Conservation (phyloP, 257 asterid species). For the Solanum okadae region DNA sequence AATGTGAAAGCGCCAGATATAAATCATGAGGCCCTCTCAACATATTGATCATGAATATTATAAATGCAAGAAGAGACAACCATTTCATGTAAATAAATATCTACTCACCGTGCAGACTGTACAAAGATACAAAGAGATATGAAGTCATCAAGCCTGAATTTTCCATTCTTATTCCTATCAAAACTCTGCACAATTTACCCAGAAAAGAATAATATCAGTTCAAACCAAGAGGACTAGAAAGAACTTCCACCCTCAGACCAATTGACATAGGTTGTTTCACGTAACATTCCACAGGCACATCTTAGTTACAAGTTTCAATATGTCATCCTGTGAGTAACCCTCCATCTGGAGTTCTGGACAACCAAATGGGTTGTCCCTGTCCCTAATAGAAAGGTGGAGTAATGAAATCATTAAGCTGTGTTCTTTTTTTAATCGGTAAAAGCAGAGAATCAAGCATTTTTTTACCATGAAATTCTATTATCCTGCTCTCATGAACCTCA, state of each 20-base stretch:
- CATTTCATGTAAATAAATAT: background rate
- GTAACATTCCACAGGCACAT: background rate
- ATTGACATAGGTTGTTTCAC: background rate
- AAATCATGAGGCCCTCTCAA: background rate
- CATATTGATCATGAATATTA: background rate
- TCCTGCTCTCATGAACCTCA: background rate
- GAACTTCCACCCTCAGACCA: background rate
- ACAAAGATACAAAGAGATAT: constrained; percentile 75
- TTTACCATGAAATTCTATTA: background rate
- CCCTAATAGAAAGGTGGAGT: no score
- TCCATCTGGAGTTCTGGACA: background rate
- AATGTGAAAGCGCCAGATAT: background rate
- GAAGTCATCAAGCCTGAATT: constrained; percentile 65
- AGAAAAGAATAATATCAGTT: background rate
- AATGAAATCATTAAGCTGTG: no score
- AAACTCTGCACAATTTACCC: constrained; percentile 46
- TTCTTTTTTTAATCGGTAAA: background rate
- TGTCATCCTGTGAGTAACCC: background rate
- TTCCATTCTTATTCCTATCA: constrained; percentile 57
- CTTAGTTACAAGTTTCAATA: background rate
- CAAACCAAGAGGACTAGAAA: background rate
- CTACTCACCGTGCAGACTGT: constrained; percentile 59
- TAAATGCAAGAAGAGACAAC: constrained; percentile 6
- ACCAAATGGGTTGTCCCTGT: background rate
- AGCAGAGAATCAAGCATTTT: background rate